These are phyloP conservation scores for Penicillium bovifimosum DNA, from an alignment of 495 filamentous ascomycete genomes.

Conservation along the genomic window DNA sequence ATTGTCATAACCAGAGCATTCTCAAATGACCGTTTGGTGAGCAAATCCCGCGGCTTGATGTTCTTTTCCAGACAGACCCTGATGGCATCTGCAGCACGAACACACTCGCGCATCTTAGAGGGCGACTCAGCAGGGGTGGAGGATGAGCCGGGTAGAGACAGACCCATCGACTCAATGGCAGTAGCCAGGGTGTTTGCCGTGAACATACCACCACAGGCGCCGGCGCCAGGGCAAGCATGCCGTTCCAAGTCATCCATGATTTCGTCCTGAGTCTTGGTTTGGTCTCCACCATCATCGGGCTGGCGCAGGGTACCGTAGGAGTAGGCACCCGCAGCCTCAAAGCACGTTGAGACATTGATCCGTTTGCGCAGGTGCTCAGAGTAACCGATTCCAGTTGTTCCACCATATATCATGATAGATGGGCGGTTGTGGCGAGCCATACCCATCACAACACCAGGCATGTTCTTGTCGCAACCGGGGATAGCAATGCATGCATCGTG, in stretches of 20 bases:
- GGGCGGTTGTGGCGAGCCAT: conserved; percentile 90
- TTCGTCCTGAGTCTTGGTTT: conserved; percentile 61
- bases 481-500: conserved; percentile 95
- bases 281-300: conserved; percentile 52
- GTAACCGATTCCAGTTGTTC: conserved; percentile 82
- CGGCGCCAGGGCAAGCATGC: conserved; percentile 82
- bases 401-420: conserved; percentile 80
- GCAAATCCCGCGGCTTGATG: conserved; percentile 76
- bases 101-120: conserved; percentile 87
- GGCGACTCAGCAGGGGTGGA: conserved; percentile 84
- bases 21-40: conserved; percentile 83
- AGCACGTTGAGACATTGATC: conserved; percentile 87
- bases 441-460: conserved; percentile 84
- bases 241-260: conserved; percentile 82
- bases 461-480: conserved; percentile 98
- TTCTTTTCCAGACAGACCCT: conserved; percentile 79
- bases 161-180: conserved; percentile 92
- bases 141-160: conserved; percentile 83
- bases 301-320: conserved; percentile 63
- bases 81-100: conserved; percentile 81
- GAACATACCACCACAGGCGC: conserved; percentile 96
- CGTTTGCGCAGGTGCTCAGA: conserved; percentile 68
- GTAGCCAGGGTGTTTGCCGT: conserved; percentile 98
- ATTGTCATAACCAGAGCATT: conserved; percentile 93
- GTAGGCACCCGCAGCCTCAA: conserved; percentile 87